These are phyloP conservation scores for Ulota crispa DNA, from an alignment of 225 moss, liverwort and hornwort genomes.

Conservation along the genomic window DNA sequence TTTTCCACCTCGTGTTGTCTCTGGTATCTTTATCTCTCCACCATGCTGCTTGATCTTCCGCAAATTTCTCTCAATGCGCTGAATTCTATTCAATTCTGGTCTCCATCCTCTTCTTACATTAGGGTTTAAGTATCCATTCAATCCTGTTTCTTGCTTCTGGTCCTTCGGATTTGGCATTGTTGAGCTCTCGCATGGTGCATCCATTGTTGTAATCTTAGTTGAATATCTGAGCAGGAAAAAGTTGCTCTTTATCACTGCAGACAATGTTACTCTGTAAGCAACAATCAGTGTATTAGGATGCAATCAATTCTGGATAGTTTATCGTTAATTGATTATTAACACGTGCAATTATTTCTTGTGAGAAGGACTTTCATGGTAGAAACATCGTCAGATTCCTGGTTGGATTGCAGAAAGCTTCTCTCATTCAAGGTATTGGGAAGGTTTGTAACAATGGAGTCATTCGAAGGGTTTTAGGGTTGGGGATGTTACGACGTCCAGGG, in stretches of 20 bases:
- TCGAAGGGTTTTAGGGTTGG: background rate
- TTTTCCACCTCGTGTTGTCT: background rate
- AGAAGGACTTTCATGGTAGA: background rate
- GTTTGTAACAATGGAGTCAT: background rate
- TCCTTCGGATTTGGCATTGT: background rate
- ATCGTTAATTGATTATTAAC: slow-evolving; percentile 6
- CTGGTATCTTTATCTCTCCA: background rate
- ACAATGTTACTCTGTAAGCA: background rate
- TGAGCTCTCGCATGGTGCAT: slow-evolving; percentile 7
- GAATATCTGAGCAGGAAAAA: background rate
- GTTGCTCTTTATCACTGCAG: background rate
- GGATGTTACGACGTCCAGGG: background rate
- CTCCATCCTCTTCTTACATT: background rate
- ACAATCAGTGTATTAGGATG: background rate
- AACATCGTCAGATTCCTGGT: background rate
- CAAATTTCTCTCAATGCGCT: background rate
- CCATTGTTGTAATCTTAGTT: slow-evolving; percentile 1
- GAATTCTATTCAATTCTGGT: background rate
- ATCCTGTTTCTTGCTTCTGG: background rate
- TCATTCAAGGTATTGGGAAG: background rate
- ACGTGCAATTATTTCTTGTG: background rate
- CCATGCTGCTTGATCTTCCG: background rate
- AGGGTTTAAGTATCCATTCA: slow-evolving; percentile 14
- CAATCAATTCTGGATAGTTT: background rate
- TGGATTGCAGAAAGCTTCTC: background rate